Percentiles rank a stretch among this genome's conserved stretches.
These are phyloP conservation scores for Monotropa hypopitys DNA, from an alignment of 179 eudicot genomes.

Conservation along the genomic window DNA sequence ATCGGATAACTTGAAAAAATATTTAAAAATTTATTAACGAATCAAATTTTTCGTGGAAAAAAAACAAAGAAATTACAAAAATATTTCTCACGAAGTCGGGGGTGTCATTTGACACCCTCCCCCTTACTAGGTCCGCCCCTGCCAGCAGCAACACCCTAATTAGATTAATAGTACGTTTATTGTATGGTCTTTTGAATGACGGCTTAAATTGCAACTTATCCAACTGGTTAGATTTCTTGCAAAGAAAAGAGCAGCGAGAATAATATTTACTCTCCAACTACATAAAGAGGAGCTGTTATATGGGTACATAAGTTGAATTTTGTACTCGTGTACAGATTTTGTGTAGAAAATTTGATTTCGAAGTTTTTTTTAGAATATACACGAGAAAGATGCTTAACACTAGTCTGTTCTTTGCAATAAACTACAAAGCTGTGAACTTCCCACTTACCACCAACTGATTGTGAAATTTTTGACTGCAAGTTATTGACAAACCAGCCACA, in stretches of 20 bases:
- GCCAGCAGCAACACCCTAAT: background rate
- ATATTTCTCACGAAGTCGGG: too few species aligned
- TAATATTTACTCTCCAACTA: background rate
- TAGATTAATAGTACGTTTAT: background rate
- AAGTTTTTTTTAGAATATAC: background rate
- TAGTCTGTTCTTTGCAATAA: background rate
- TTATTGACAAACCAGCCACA: conserved; percentile 82
- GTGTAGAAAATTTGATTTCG: too few species aligned
- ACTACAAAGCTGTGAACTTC: background rate
- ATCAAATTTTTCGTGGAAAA: too few species aligned
- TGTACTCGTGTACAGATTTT: too few species aligned
- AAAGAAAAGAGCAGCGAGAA: background rate
- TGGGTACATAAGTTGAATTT: too few species aligned
- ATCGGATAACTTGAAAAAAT: too few species aligned
- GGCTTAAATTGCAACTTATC: background rate
- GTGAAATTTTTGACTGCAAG: conserved; percentile 97
- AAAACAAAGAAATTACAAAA: too few species aligned
- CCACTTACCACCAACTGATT: conserved; percentile 89
- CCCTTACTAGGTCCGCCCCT: too few species aligned
- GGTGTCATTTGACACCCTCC: too few species aligned
- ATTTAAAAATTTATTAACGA: too few species aligned
- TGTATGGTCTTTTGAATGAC: background rate
- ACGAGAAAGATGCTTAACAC: background rate
- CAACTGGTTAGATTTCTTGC: background rate
- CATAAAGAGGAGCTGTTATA: background rate